Percentiles rank a stretch among this genome's conserved stretches.
These are phyloP conservation scores for Chrysoporthe cubensis DNA, from an alignment of 2,329 filamentous ascomycete species.

Conservation along the genomic window DNA sequence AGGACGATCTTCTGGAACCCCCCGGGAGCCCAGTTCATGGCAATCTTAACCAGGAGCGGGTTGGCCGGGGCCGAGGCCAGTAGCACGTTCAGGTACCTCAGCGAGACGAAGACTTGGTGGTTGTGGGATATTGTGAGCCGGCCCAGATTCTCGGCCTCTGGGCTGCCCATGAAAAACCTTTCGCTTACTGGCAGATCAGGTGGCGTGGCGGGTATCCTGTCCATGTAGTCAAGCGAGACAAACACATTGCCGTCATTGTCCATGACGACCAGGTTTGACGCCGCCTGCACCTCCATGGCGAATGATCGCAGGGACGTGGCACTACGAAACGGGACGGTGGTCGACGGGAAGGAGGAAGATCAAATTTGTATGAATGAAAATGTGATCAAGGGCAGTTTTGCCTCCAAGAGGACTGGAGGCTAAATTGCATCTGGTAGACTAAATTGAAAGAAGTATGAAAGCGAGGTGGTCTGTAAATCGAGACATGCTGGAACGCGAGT, in stretches of 20 bases:
- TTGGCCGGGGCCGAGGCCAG: neutral
- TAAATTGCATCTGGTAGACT: neutral
- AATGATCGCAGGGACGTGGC: neutral
- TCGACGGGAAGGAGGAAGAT: neutral
- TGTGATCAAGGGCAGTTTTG: neutral
- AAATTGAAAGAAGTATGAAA: neutral
- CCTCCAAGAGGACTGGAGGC: neutral
- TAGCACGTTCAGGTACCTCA: neutral
- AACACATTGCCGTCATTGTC: neutral
- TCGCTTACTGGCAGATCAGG: neutral
- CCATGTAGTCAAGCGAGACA: slow-evolving; percentile 1
- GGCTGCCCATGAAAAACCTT: neutral
- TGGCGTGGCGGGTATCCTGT: neutral
- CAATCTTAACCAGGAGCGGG: neutral
- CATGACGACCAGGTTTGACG: slow-evolving; percentile 3
- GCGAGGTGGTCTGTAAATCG: neutral
- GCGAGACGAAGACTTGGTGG: neutral
- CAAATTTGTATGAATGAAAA: neutral
- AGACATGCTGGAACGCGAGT: neutral
- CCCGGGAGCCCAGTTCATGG: neutral
- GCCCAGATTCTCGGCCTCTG: too few relatives aligned
- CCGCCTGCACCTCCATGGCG: neutral
- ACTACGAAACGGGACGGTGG: neutral
- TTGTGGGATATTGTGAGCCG: neutral
- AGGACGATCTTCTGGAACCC: neutral